These are phyloP conservation scores for Alternaria hordeiaustralica DNA, from an alignment of 2,329 filamentous ascomycete species.

Conservation along the genomic window DNA sequence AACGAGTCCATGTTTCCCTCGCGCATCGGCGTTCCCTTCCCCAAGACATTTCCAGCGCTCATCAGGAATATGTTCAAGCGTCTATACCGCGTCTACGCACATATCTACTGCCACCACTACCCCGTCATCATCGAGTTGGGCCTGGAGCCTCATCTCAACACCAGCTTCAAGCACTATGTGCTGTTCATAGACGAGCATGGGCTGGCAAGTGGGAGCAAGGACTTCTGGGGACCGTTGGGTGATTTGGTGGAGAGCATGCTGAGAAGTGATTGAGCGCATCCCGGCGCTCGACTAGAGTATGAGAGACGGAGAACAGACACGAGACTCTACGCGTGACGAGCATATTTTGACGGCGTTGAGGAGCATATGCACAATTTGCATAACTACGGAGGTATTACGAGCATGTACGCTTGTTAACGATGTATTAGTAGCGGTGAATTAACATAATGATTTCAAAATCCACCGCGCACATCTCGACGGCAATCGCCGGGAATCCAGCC, in stretches of 20 bases:
- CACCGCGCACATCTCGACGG: not conserved
- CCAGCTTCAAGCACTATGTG: slow-evolving; percentile 99
- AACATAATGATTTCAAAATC: not conserved
- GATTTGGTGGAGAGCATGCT: slow-evolving; percentile 98
- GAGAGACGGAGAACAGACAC: not conserved
- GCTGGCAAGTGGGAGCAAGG: slow-evolving; percentile 82
- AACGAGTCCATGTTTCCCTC: slow-evolving; percentile 96
- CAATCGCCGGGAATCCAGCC: not conserved
- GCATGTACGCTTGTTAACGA: slow-evolving; percentile 15
- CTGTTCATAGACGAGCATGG: slow-evolving; percentile 97
- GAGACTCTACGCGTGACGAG: not conserved
- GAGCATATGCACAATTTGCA: not conserved
- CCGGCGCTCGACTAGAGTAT: not conserved
- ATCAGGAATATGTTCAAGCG: slow-evolving; percentile 99
- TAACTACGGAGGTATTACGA: slow-evolving; percentile 8
- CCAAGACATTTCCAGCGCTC: slow-evolving; percentile 85
- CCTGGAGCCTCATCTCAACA: slow-evolving; percentile 96
- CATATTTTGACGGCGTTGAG: slow-evolving; percentile 11
- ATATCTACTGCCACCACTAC: slow-evolving; percentile 98
- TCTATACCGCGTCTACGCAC: slow-evolving; percentile 96
- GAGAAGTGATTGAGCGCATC: slow-evolving; percentile 69
- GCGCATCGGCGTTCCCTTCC: slow-evolving; percentile 93
- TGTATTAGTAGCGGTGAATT: slow-evolving; percentile 22
- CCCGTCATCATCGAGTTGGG: slow-evolving; percentile 94
- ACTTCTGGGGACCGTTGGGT: slow-evolving; percentile 95